These are phyloP conservation scores for Ogataea dorogensis DNA, from an alignment of 805 yeast species.

Conservation along the genomic window DNA sequence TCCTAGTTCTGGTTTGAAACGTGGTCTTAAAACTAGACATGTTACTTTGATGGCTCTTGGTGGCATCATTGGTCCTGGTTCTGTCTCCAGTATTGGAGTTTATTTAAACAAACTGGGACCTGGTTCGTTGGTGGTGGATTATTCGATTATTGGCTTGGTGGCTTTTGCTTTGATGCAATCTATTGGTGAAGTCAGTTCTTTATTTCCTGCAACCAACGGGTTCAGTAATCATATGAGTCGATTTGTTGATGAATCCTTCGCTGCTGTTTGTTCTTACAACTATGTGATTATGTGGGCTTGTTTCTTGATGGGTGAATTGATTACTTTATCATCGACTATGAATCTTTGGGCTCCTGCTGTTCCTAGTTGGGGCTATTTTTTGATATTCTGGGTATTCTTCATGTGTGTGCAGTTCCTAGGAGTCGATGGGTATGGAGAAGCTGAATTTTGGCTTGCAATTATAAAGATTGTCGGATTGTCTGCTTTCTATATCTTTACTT, in stretches of 20 bases:
- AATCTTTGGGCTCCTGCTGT: conserved; percentile 49
- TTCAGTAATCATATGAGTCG: conserved; percentile 48
- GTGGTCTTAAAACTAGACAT: conserved; percentile 50
- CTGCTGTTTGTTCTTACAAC: conserved; percentile 49
- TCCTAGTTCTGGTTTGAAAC: conserved; percentile 38
- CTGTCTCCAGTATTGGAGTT: conserved; percentile 46
- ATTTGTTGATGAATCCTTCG: conserved; percentile 50
- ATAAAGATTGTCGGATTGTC: conserved; percentile 37
- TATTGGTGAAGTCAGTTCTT: conserved; percentile 48
- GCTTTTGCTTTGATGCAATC: conserved; percentile 52
- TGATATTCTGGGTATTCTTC: conserved; percentile 52
- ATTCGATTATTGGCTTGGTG: conserved; percentile 46
- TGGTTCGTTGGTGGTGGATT: conserved; percentile 46
- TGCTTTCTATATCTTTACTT: conserved; percentile 44
- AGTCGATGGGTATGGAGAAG: conserved; percentile 53
- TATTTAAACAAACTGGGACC: conserved; percentile 49
- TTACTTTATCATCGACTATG: conserved; percentile 47
- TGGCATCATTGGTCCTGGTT: conserved; percentile 58
- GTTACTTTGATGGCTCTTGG: conserved; percentile 51
- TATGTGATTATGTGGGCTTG: conserved; percentile 55
- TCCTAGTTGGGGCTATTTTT: conserved; percentile 54
- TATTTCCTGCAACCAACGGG: conserved; percentile 40
- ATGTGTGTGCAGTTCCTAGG: conserved; percentile 48
- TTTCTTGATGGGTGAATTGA: conserved; percentile 50
- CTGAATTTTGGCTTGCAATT: conserved; percentile 52